These are phyloP conservation scores for Termitomyces sp. DNA, from an alignment of 768 basidiomycete genomes.

Conservation along the genomic window DNA sequence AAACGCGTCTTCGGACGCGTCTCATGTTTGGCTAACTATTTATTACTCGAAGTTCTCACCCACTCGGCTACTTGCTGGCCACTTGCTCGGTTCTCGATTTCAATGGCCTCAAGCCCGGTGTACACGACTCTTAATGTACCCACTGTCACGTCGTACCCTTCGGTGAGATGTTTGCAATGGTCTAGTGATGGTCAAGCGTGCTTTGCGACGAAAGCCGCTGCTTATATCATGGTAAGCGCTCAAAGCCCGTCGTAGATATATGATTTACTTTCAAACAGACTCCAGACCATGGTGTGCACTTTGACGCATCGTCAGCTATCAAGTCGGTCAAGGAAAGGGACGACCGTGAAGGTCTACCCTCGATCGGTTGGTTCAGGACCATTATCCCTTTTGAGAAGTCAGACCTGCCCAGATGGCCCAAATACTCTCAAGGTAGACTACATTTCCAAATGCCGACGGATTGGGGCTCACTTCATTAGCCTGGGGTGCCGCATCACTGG, in stretches of 20 bases:
- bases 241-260: neutral
- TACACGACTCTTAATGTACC: constrained; percentile 54
- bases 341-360: constrained; percentile 23
- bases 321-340: constrained; percentile 31
- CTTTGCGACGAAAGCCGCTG: constrained; percentile 59
- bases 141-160: constrained; percentile 55
- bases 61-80: constrained; percentile 4
- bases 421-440: constrained; percentile 40
- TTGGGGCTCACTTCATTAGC: constrained; percentile 32
- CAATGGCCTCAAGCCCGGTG: constrained; percentile 20
- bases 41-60: constrained; percentile 1
- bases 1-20: neutral
- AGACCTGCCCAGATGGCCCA: constrained; percentile 37
- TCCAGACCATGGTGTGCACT: constrained; percentile 68
- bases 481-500: constrained; percentile 64
- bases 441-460: neutral
- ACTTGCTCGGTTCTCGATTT: neutral
- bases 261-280: constrained; percentile 39
- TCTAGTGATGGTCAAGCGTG: constrained; percentile 69
- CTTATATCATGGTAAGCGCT: constrained; percentile 59
- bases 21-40: neutral
- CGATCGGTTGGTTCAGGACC: constrained; percentile 67
- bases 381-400: constrained; percentile 57
- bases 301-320: constrained; percentile 49
- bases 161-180: constrained; percentile 61